phyloP scores from a whole-genome alignment of 805 yeast species.

The Monosporozyma yasuniensis region DNA sequence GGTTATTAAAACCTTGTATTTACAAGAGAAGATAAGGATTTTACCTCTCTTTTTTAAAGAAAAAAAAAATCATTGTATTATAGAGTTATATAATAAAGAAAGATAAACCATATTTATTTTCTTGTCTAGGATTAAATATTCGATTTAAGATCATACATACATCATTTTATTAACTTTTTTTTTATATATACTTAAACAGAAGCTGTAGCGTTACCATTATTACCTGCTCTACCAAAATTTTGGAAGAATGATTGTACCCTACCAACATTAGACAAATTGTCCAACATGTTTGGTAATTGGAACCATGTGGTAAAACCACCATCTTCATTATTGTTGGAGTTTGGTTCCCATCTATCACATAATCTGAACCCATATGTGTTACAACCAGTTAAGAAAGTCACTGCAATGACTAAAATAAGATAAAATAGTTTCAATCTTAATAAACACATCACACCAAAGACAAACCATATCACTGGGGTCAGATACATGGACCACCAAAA shows the following conservation, averaged over 20 bases:
- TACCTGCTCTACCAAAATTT: conserved; percentile 1
- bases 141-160: neutral
- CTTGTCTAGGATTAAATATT: neutral
- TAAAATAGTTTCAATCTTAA: conserved; percentile 67
- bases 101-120: neutral
- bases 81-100: neutral
- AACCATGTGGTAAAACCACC: conserved; percentile 18
- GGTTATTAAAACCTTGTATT: conserved; percentile 92
- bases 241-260: conserved; percentile 26
- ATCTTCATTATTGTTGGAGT: conserved; percentile 8
- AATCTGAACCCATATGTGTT: conserved; percentile 86
- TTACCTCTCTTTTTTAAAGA: neutral
- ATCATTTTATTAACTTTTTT: too few species aligned
- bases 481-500: conserved; percentile 77
- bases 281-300: conserved; percentile 21
- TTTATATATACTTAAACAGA: neutral
- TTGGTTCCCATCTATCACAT: conserved; percentile 77
- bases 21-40: conserved; percentile 68
- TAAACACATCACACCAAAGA: conserved; percentile 67
- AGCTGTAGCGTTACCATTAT: neutral
- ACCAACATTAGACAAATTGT: conserved; percentile 18
- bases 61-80: neutral
- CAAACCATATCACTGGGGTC: conserved; percentile 68
- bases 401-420: conserved; percentile 54
- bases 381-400: conserved; percentile 62